Base-by-base conservation (phyloP, 176 grass and related monocot species). In the Eleusine indica region DNA sequence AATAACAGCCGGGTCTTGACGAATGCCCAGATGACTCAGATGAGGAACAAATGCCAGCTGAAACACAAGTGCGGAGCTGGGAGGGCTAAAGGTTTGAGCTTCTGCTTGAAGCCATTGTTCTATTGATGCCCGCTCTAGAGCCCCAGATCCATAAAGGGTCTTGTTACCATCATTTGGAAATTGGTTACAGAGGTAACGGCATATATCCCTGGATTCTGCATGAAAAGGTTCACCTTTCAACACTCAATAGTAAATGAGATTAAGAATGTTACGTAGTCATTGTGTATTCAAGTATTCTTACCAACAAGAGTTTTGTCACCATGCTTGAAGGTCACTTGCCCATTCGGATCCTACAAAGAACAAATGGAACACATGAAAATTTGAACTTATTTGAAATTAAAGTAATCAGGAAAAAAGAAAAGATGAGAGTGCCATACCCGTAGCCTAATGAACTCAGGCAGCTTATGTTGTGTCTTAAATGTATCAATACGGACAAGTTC, bases 51-150 rank as follows among this genome's bases (percentile, higher is more conserved):
- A 97, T 52, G 90, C 87, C 67, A 97, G 79, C 4, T 97, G 92
- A 74, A 97, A 97, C 66, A 97, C 95, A 1, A 97, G 88, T 22
- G 85, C 84, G 4, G 90, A 84, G 80, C 92, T 97, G 18, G 89
- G 88, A 63, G 92, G 92, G 4, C 75, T 81, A 6, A 97, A 97
- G 84, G 61, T 93, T 74, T 68, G 65, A 66, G 90, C 78, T 80
- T 97, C 95, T 25, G 95, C 79, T 47, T 93, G 88, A 21, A 97
- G 88, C 95, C 95, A 94, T 47, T 97, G 92, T 62, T 94, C 95
- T 64, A 97, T 91, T 6, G 90, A 88, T 29, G 92, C 90, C 48
- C 83, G 89, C 61, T 97, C 92, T 29, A 97, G 90, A 65, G 76
- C 80, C 11, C 95, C 95, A 16, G 76, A 82, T 49, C 87, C 90